Evolutionary conservation across 768 basidiomycete species (phyloP).

Genomic region (Coprinellus aureogranulatus): DNA sequence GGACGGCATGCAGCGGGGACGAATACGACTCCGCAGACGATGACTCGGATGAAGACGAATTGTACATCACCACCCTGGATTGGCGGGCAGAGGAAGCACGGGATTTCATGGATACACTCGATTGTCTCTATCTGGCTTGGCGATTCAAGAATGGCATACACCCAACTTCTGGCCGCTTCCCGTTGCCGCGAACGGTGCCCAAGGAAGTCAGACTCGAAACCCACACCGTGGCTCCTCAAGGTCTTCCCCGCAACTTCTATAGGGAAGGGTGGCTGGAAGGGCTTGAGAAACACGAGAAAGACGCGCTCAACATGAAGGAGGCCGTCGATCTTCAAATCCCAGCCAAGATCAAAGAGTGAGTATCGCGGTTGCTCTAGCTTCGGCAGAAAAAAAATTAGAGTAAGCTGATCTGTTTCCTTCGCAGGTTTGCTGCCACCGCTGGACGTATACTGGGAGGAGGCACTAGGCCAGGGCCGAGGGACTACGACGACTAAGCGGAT

Average conservation of each 20-base stretch:
- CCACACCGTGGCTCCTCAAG: background rate
- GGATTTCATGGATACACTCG: background rate
- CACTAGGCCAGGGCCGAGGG: background rate
- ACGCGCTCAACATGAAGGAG: background rate
- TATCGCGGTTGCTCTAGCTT: too few species aligned
- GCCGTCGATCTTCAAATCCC: background rate
- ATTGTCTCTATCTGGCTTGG: background rate
- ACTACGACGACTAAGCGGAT: background rate
- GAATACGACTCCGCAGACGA: background rate
- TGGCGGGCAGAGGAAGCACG: background rate
- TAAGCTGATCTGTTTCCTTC: background rate
- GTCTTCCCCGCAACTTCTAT: background rate
- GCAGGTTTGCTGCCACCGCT: background rate
- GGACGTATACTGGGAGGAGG: background rate
- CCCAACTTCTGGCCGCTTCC: background rate
- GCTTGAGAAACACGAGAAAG: background rate
- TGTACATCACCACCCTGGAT: background rate
- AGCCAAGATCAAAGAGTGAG: background rate
- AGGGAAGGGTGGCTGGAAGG: background rate
- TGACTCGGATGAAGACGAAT: background rate
- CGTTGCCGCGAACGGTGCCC: background rate
- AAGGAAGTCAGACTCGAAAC: background rate
- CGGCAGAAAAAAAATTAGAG: too few species aligned
- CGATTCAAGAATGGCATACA: background rate
- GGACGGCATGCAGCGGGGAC: background rate